phyloP scores from a whole-genome alignment of 352 stramenopile species.

The Globisporangium uncinulatum region DNA sequence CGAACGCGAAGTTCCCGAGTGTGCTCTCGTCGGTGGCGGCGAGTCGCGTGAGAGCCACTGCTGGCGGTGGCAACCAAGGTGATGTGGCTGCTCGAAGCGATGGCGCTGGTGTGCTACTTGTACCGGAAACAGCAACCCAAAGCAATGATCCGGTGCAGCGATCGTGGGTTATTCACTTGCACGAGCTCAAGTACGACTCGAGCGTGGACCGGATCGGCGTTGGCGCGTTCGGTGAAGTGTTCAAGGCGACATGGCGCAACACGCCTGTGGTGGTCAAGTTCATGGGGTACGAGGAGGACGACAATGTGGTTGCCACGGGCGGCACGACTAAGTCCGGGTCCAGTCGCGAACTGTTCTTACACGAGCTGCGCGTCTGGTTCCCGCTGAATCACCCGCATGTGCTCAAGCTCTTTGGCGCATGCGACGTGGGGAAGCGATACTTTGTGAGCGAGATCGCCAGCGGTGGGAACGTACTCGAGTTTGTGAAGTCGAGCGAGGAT shows the following conservation, averaged over 20 bases:
- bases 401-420: slow-evolving; percentile 1
- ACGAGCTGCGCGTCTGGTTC: slow-evolving; percentile 2
- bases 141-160: neutral
- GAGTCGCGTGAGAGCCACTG: neutral
- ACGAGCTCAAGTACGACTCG: neutral
- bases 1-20: neutral
- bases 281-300: slow-evolving; percentile 1
- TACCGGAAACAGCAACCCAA: too few relatives aligned
- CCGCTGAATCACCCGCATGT: slow-evolving; percentile 4
- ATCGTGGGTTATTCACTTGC: slow-evolving; percentile 4
- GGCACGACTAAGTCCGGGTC: too few relatives aligned
- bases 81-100: too few relatives aligned
- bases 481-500: neutral
- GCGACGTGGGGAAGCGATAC: neutral
- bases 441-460: slow-evolving; percentile 3
- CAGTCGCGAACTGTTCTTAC: neutral
- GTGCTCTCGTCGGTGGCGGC: neutral
- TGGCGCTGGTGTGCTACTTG: too few relatives aligned
- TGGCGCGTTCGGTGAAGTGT: too few relatives aligned
- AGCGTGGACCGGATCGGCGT: neutral
- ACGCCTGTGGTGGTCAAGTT: slow-evolving; percentile 7
- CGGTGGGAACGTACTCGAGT: neutral
- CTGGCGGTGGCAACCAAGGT: neutral
- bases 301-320: too few relatives aligned
- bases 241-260: too few relatives aligned